Evolutionary conservation across 495 filamentous ascomycete species (phyloP).

Genomic region (Daldinia decipiens): DNA sequence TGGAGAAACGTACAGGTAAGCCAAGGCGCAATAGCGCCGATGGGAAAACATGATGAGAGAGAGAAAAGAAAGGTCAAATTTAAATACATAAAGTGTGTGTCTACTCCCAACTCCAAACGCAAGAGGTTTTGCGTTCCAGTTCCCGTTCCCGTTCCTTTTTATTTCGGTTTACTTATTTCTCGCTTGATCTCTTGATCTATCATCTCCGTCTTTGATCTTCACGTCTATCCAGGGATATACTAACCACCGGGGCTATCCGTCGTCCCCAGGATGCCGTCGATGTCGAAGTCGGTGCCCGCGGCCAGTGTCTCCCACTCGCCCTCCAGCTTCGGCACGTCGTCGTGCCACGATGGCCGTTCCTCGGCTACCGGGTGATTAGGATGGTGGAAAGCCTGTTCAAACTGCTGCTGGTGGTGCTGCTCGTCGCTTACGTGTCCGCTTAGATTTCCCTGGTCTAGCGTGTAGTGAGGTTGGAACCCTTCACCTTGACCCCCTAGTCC

Average conservation of each 20-base stretch:
- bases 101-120: constrained; percentile 2
- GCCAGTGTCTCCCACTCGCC: constrained; percentile 42
- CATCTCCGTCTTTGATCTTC: not conserved
- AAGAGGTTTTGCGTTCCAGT: not conserved
- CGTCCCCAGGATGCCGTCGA: constrained; percentile 45
- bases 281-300: constrained; percentile 47
- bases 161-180: not conserved
- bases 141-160: not conserved
- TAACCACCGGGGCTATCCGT: constrained; percentile 39
- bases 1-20: constrained; percentile 12
- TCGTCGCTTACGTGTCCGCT: constrained; percentile 16
- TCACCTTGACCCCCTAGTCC: constrained; percentile 26
- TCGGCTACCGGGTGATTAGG: not conserved
- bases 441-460: constrained; percentile 24
- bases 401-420: constrained; percentile 12
- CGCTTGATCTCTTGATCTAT: constrained; percentile 1
- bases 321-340: constrained; percentile 31
- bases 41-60: constrained; percentile 13
- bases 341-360: constrained; percentile 34
- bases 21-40: constrained; percentile 16
- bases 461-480: constrained; percentile 17
- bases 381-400: not conserved
- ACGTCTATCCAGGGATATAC: not conserved
- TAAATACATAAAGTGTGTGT: constrained; percentile 39
- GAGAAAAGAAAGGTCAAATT: constrained; percentile 27